Conservation (phyloP, 2,329 filamentous ascomycete species). For the Cytospora piceae region DNA sequence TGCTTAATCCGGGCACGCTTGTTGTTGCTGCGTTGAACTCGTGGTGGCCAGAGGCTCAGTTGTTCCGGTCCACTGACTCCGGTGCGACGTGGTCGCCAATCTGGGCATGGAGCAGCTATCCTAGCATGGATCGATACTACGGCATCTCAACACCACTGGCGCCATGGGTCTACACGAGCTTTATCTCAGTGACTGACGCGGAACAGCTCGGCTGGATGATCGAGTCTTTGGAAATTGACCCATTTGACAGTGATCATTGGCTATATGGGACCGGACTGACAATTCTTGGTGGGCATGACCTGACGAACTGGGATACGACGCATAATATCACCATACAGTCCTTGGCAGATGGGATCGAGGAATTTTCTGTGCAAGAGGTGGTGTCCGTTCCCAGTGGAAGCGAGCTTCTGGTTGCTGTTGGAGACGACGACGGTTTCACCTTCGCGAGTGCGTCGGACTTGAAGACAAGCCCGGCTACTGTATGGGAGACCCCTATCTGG, state of each 20-base stretch:
- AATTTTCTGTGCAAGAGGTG: constrained; percentile 54
- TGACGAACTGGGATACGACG: constrained; percentile 57
- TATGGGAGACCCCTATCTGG: constrained; percentile 54
- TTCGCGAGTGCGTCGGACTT: constrained; percentile 45
- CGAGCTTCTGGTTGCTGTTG: constrained; percentile 55
- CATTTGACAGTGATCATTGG: constrained; percentile 62
- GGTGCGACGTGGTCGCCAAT: constrained; percentile 57
- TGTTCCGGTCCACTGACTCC: constrained; percentile 60
- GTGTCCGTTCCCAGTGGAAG: constrained; percentile 54
- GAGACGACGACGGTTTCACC: constrained; percentile 57
- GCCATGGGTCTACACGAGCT: constrained; percentile 58
- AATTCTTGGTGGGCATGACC: constrained; percentile 49
- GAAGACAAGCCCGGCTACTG: constrained; percentile 46
- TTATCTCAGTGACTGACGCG: constrained; percentile 47
- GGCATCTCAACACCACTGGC: constrained; percentile 50
- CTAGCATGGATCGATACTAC: constrained; percentile 51
- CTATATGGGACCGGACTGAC: constrained; percentile 60
- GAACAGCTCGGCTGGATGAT: constrained; percentile 65
- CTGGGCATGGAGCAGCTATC: constrained; percentile 56
- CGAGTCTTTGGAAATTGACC: constrained; percentile 60
- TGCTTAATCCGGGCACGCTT: constrained; percentile 57
- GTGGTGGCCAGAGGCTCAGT: constrained; percentile 62
- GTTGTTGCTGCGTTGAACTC: constrained; percentile 61
- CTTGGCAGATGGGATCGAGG: constrained; percentile 59
- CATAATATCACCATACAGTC: constrained; percentile 54